Base-by-base conservation (phyloP, 768 basidiomycete genomes). In the Trametes maxima region DNA sequence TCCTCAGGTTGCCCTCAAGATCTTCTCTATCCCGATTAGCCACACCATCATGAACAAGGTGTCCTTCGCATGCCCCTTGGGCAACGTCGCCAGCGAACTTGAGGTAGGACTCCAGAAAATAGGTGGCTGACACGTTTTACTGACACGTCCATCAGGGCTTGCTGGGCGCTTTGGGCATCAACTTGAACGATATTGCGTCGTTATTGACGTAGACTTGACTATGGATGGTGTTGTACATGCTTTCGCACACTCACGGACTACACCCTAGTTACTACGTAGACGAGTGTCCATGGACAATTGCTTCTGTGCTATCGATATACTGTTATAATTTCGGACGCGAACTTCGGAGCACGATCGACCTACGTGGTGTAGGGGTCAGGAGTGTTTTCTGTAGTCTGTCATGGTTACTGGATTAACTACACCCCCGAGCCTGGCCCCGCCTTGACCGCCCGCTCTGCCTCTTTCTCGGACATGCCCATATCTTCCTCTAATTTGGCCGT, bases 31-130 rank as follows among this genome's bases (percentile, higher is more conserved):
- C 45, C 83, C 85, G 0, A 78, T 92, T 44, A 84, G 84, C 16
- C 91, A 89, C 12, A 80, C 82, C 2, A 78, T 94, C 68, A 82
- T 78, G 53, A 87, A 87, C 65, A 73, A 75, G 5, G 79, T 88
- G 64, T 81, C 70, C 37, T 89, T 94, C 69, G 64, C 72, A 12
- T 94, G 91, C 70, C 92, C 92, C 2, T 63, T 92, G 52, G 68
- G 74, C 22, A 54, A 73, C 19, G 48, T 54, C n/a, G 43, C 13
- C 40, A 52, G 45, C 39, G 76, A 74, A 24, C 58, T 79, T 5
- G 53, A 67, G 67, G 78, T 78, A 59, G 35, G 74, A 5, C 5
- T 13, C 24, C 7, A 8, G 14, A 63, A 22, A 25, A 24, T 16
- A 14, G 16, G 24, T 19, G 2, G 21, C 25, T 11, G 2, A 6